Conservation (phyloP, 306 rosid species). For the Pyrus bretschneideri region DNA sequence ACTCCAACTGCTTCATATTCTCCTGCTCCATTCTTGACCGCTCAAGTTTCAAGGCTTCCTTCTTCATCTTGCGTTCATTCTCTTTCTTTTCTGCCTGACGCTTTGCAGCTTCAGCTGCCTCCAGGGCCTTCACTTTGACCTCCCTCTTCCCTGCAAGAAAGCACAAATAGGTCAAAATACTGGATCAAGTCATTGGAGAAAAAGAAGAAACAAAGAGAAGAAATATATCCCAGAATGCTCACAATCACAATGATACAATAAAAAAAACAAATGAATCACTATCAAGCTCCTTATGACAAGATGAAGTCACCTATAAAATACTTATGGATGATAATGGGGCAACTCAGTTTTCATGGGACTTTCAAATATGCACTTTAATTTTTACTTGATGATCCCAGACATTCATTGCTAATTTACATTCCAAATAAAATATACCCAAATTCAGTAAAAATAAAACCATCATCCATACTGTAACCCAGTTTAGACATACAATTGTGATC, state of each 20-base stretch:
- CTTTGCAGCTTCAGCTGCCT: slow-evolving; percentile 84
- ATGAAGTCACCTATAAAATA: background rate
- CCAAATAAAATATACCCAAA: background rate
- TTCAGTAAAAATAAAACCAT: background rate
- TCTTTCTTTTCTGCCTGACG: slow-evolving; percentile 79
- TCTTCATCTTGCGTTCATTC: slow-evolving; percentile 82
- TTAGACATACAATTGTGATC: background rate
- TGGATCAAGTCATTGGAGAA: background rate
- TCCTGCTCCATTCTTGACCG: slow-evolving; percentile 59
- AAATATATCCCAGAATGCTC: background rate
- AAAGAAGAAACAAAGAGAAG: background rate
- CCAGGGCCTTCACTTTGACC: slow-evolving; percentile 77
- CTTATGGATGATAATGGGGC: background rate
- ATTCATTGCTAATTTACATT: background rate
- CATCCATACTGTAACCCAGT: background rate
- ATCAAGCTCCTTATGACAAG: background rate
- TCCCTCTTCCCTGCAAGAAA: slow-evolving; percentile 72
- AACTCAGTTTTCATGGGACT: background rate
- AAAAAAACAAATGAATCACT: background rate
- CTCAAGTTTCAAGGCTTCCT: slow-evolving; percentile 64
- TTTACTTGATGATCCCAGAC: background rate
- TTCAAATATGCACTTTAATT: background rate
- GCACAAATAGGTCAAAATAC: slow-evolving; percentile 14
- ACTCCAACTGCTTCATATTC: slow-evolving; percentile 51
- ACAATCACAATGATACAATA: background rate